phyloP scores from a whole-genome alignment of 495 filamentous ascomycete genomes.

The Penicillium lagena region DNA sequence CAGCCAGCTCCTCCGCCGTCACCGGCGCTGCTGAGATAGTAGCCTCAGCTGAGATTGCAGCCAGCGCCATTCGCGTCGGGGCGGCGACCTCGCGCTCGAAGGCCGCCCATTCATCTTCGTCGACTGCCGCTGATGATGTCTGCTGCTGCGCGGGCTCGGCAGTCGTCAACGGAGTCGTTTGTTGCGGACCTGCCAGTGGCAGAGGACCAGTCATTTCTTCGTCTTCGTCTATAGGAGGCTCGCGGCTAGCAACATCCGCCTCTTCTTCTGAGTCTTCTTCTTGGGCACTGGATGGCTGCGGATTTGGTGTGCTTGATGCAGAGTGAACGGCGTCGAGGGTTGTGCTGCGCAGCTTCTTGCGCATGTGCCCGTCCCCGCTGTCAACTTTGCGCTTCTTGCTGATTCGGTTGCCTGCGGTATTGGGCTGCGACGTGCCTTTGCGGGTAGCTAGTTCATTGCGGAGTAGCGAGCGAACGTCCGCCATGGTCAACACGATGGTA shows the following conservation, averaged over 20 bases:
- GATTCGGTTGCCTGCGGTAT: constrained; percentile 32
- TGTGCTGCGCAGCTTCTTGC: constrained; percentile 42
- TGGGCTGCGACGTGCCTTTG: constrained; percentile 48
- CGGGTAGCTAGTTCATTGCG: constrained; percentile 75
- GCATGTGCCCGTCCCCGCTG: constrained; percentile 35
- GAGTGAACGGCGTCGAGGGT: constrained; percentile 19
- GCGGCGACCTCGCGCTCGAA: constrained; percentile 81
- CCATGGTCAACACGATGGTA: constrained; percentile 45
- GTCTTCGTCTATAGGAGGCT: constrained; percentile 14
- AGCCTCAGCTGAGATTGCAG: constrained; percentile 25
- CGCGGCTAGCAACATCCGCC: constrained; percentile 17
- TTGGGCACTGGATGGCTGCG: constrained; percentile 16
- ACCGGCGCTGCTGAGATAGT: constrained; percentile 66
- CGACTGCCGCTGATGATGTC: constrained; percentile 30
- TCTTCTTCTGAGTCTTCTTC: constrained; percentile 29
- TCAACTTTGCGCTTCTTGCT: constrained; percentile 56
- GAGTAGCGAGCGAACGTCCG: constrained; percentile 76
- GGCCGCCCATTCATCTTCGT: constrained; percentile 85
- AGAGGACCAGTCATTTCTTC: constrained; percentile 1
- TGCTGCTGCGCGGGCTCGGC: constrained; percentile 3
- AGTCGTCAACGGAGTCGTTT: background rate
- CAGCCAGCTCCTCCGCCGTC: constrained; percentile 65
- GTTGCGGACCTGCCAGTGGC: too few species aligned
- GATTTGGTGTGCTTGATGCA: constrained; percentile 10
- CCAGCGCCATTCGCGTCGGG: constrained; percentile 33